Conservation (phyloP, 2,329 filamentous ascomycete species). For the Fusarium camptoceras region DNA sequence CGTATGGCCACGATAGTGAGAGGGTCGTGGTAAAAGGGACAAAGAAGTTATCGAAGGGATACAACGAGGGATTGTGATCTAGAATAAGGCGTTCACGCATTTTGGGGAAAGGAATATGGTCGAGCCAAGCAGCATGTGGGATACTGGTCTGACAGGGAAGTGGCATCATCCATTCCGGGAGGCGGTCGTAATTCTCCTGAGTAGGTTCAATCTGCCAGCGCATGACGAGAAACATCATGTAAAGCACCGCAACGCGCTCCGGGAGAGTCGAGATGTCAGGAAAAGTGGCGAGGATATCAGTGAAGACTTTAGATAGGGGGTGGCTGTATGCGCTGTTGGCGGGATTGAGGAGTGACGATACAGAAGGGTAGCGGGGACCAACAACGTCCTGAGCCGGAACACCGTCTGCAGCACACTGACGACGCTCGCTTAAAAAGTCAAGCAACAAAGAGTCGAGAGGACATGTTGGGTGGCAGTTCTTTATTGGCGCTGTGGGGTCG, state of each 20-base stretch:
- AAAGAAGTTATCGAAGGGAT: conserved; percentile 84
- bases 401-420: conserved; percentile 73
- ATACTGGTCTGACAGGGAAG: conserved; percentile 72
- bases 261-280: conserved; percentile 82
- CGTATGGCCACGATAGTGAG: conserved; percentile 86
- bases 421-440: conserved; percentile 79
- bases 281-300: conserved; percentile 86
- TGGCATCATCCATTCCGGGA: conserved; percentile 80
- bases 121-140: conserved; percentile 83
- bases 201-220: conserved; percentile 86
- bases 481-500: conserved; percentile 56
- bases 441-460: conserved; percentile 83
- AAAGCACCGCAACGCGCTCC: conserved; percentile 84
- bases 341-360: conserved; percentile 82
- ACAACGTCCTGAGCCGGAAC: conserved; percentile 73
- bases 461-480: conserved; percentile 76
- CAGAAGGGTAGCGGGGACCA: conserved; percentile 82
- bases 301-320: conserved; percentile 85
- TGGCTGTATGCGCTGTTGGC: conserved; percentile 72
- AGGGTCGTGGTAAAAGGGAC: conserved; percentile 82
- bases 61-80: conserved; percentile 60
- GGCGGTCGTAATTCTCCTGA: conserved; percentile 79
- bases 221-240: conserved; percentile 88
- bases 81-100: conserved; percentile 77
- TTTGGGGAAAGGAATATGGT: conserved; percentile 81